Base-by-base conservation (phyloP, 179 eudicot species). In the Sideroxylon spinosum region DNA sequence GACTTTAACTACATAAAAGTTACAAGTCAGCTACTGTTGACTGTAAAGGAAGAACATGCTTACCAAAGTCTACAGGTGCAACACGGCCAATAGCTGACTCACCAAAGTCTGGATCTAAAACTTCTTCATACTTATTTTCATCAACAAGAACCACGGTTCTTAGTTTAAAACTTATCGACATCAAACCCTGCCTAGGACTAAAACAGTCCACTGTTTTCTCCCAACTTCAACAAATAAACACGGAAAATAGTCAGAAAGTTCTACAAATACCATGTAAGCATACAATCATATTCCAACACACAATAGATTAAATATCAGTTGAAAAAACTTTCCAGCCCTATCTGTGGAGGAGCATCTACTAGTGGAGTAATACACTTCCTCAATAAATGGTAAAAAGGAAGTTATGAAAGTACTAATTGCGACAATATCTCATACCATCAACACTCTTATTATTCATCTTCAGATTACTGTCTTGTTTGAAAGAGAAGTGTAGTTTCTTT, bases 51-150 rank as follows among this genome's bases (percentile, higher is more conserved):
- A 22, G 29, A 70, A 48, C 7, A n/a, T 37, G 16, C 80, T 74
- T 85, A 91, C 97, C 98, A 63, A 97, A 95, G 87, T 95, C 98
- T 63, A 95, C 98, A 79, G 98, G 97, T 20, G 98, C 97, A 75
- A 95, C 98, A 75, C 98, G 94, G 71, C 98, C 98, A 68, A 94
- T 93, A 73, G 98, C 97, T 5, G 98, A 94, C 83, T 94, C 98
- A 49, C 98, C 98, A 80, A 94, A 94, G 84, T 94, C 97, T n/a
- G 97, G 97, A 80, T 94, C 98, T 69, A 94, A 82, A 75, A 94
- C 97, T 84, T 94, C 98, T 85, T 94, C 97, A 79, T 49, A 86
- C 74, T 86, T 87, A 78, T 82, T 87, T 17, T 87, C 95, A 79
- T 90, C 97, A 79, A 95, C 97, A 79, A 95, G 89, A 79, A 98